Evolutionary conservation across 2,329 filamentous ascomycete genomes (phyloP).

Genomic region (Biscogniauxia sp.): DNA sequence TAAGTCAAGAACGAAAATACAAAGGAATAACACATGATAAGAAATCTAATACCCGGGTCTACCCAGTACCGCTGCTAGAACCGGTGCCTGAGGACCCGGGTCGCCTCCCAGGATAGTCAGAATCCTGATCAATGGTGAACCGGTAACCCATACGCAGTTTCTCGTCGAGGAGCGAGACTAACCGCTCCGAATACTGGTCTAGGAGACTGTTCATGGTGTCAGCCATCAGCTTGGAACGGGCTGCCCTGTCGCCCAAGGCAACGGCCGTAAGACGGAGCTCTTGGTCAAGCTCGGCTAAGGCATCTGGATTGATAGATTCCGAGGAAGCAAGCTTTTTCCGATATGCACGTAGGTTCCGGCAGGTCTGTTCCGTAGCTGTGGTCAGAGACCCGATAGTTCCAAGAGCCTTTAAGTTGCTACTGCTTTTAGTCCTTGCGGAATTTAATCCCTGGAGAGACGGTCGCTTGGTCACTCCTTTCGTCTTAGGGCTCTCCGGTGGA

Average conservation of each 20-base stretch:
- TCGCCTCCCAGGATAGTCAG: conserved; percentile 18
- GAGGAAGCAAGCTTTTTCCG: conserved; percentile 60
- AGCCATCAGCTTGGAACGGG: conserved; percentile 52
- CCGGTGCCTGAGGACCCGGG: conserved; percentile 20
- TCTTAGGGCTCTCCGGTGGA: conserved; percentile 50
- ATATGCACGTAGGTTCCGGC: conserved; percentile 60
- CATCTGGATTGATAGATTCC: conserved; percentile 55
- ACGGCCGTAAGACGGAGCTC: conserved; percentile 62
- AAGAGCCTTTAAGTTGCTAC: conserved; percentile 47
- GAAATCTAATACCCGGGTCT: conserved; percentile 19
- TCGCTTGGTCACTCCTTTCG: conserved; percentile 44
- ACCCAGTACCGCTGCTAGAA: conserved; percentile 21
- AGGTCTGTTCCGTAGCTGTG: conserved; percentile 63
- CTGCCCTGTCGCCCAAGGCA: conserved; percentile 57
- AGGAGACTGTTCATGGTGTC: conserved; percentile 62
- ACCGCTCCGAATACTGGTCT: conserved; percentile 71
- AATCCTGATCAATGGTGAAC: conserved; percentile 20
- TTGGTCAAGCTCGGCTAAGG: conserved; percentile 61
- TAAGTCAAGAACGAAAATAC: conserved; percentile 5
- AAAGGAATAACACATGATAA: conserved; percentile 20
- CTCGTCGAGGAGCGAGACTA: conserved; percentile 70
- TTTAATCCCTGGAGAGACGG: conserved; percentile 55
- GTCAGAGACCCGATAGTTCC: conserved; percentile 57
- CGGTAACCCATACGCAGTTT: conserved; percentile 47
- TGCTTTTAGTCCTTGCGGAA: conserved; percentile 49